Percentiles rank a stretch among this genome's conserved stretches.
phyloP scores from a whole-genome alignment of 441 rosid genomes.

The Corymbia calophylla region DNA sequence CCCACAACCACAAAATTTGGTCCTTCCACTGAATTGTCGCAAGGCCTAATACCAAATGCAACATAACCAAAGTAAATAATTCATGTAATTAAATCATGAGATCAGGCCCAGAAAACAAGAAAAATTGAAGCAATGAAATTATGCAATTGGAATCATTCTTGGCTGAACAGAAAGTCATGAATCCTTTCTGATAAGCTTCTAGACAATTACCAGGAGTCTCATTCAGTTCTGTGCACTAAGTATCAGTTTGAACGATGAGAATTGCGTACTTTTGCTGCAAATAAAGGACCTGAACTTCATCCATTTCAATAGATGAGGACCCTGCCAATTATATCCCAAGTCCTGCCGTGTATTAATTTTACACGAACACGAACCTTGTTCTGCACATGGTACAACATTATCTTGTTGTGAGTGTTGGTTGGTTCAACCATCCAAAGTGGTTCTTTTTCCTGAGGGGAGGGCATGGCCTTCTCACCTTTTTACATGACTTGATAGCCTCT shows the following conservation, averaged over 20 bases:
- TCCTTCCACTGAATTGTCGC: background rate
- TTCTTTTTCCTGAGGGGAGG: background rate
- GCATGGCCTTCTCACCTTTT: background rate
- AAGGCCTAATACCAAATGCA: background rate
- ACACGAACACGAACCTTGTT: background rate
- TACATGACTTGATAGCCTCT: background rate
- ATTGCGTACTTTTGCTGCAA: background rate
- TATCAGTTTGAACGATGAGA: background rate
- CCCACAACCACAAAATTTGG: background rate
- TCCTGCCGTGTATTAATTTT: background rate
- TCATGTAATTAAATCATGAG: background rate
- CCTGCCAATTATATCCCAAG: background rate
- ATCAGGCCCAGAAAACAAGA: background rate
- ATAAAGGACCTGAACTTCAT: background rate
- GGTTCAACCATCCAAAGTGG: background rate
- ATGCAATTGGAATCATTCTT: background rate
- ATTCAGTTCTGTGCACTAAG: background rate
- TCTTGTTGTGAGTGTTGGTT: background rate
- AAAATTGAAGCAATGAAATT: background rate
- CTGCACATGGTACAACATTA: background rate
- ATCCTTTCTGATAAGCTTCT: background rate
- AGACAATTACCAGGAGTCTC: background rate
- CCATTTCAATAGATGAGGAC: background rate
- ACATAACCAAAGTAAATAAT: background rate
- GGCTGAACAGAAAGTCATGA: background rate